These are phyloP conservation scores for Penicillium nucicola DNA, from an alignment of 495 filamentous ascomycete genomes.

Conservation along the genomic window DNA sequence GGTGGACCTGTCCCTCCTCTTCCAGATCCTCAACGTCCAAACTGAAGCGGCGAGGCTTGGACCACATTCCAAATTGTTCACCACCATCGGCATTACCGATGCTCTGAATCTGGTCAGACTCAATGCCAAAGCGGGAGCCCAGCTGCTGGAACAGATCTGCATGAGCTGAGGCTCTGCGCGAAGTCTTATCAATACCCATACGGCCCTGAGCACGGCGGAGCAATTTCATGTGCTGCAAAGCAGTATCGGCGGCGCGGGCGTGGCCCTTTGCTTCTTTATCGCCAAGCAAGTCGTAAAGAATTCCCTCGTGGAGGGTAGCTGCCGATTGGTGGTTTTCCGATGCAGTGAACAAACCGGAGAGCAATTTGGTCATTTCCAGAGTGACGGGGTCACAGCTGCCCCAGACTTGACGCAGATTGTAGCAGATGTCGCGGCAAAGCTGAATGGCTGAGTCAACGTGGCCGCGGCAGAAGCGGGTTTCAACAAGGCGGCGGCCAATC, in stretches of 20 bases:
- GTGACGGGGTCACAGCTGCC: slow-evolving; percentile 53
- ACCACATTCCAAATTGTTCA: slow-evolving; percentile 36
- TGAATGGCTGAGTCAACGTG: slow-evolving; percentile 44
- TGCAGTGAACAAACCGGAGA: slow-evolving; percentile 51
- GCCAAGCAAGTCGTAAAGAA: slow-evolving; percentile 46
- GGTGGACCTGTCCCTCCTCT: slow-evolving; percentile 25
- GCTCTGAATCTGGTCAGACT: slow-evolving; percentile 21
- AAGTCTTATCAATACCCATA: slow-evolving; percentile 20
- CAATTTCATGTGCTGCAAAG: slow-evolving; percentile 48
- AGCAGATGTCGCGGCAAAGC: slow-evolving; percentile 58
- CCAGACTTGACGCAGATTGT: slow-evolving; percentile 59
- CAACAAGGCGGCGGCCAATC: slow-evolving; percentile 55
- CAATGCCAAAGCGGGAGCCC: slow-evolving; percentile 31
- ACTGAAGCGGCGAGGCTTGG: slow-evolving; percentile 38
- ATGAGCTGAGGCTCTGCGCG: slow-evolving; percentile 19
- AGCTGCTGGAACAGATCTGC: slow-evolving; percentile 28
- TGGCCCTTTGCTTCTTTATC: slow-evolving; percentile 40
- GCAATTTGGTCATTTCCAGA: slow-evolving; percentile 53
- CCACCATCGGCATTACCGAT: slow-evolving; percentile 23
- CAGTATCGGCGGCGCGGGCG: slow-evolving; percentile 31
- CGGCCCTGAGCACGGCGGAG: slow-evolving; percentile 43
- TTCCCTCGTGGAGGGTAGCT: slow-evolving; percentile 52
- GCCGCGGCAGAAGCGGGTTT: slow-evolving; percentile 52
- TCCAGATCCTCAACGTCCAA: slow-evolving; percentile 37
- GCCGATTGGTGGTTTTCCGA: slow-evolving; percentile 49